Conservation (phyloP, 2,329 filamentous ascomycete species). For the Lanzia echinophila region DNA sequence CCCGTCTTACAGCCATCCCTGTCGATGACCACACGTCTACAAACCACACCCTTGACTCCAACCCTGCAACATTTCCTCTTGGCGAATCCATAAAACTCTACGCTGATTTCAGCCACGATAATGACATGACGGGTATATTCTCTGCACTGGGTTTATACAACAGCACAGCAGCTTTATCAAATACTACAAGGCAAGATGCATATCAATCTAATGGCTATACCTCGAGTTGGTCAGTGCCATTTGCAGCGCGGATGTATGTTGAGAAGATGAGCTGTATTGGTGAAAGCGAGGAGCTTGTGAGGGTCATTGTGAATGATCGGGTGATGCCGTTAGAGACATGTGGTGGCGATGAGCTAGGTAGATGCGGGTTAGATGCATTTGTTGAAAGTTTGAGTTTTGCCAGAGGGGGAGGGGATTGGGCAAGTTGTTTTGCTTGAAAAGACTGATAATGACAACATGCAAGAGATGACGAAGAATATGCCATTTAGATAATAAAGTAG, state of each 20-base stretch:
- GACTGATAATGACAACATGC: neutral
- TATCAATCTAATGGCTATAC: constrained; percentile 60
- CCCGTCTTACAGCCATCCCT: constrained; percentile 62
- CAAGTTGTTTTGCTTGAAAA: constrained; percentile 45
- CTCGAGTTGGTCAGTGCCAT: constrained; percentile 74
- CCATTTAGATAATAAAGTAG: neutral
- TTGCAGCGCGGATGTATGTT: constrained; percentile 73
- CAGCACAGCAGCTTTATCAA: constrained; percentile 47
- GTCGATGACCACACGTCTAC: constrained; percentile 69
- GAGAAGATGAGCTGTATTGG: constrained; percentile 72
- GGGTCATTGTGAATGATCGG: constrained; percentile 77
- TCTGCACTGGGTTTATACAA: constrained; percentile 76
- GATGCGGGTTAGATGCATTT: constrained; percentile 64
- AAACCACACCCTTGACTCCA: constrained; percentile 68
- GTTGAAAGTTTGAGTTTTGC: constrained; percentile 72
- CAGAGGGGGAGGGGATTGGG: constrained; percentile 65
- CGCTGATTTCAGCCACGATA: constrained; percentile 90
- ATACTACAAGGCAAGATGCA: constrained; percentile 43
- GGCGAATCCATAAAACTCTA: constrained; percentile 54
- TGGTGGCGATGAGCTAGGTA: constrained; percentile 59
- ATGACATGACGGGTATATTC: constrained; percentile 72
- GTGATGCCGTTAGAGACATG: constrained; percentile 69
- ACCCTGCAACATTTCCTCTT: constrained; percentile 66
- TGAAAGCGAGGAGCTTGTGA: constrained; percentile 61
- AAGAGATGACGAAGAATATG: neutral